Evolutionary conservation across 129 eudicot species (phyloP), one percentile per base, ranked within the genome.

Genomic region (Deinandra increscens): DNA sequence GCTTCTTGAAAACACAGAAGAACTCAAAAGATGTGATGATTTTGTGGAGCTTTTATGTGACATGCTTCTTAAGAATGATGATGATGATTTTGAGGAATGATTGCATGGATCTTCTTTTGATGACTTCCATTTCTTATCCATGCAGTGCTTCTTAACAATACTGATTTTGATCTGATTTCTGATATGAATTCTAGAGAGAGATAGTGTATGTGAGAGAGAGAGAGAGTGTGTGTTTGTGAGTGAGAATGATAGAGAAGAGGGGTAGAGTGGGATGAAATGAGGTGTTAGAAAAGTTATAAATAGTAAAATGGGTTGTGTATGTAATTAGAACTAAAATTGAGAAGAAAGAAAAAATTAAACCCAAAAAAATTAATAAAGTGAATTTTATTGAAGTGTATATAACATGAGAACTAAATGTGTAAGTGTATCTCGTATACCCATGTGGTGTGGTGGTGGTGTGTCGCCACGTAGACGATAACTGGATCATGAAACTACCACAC

Each of bases 51-150:
- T 68, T 64, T 73, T 82, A 29, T 88, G 95, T 41, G 96, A 89
- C 34, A 73, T 49, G 60, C 97, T 90, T 51, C 91, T 78, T 31
- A 77, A 22, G 11, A 82, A 70, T 0, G 86, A 82, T 12, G 86
- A 82, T 12, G 87, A 83, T n/a, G 88, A 64, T 66, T 75, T 82
- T 45, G 82, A 71, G 15, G 83, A 72, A 55, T 74, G 73, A 34
- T 48, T 73, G 75, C 72, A 81, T 60, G 86, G 73, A 48, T 84
- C 88, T 62, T 81, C 84, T 69, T 71, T 84, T 48, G 91, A 84
- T 31, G 79, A 56, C 54, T 81, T 85, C 91, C 89, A 83, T 68
- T 91, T 85, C 76, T 85, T 87, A 45, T 91, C 97, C 87, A 84
- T 83, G 70, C 83, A 82, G 33, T 12, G 56, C 22, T 58, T 41